These are phyloP conservation scores for Sphagnum fallax DNA, from an alignment of 228 moss, liverwort and hornwort genomes.

Conservation along the genomic window DNA sequence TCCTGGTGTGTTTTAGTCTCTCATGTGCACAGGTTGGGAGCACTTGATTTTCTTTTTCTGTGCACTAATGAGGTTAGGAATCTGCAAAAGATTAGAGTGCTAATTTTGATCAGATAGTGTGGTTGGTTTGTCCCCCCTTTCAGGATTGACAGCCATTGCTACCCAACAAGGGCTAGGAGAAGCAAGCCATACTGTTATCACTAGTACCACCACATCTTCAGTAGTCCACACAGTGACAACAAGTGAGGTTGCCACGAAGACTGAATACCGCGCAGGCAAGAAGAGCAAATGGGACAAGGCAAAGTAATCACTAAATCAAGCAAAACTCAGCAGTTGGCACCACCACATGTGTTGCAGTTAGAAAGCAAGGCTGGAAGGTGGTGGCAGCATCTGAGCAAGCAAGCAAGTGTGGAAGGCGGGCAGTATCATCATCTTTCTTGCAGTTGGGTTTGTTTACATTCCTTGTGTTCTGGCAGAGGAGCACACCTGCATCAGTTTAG, in stretches of 20 bases:
- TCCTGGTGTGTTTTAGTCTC: too few relatives aligned
- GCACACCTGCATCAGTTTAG: too few relatives aligned
- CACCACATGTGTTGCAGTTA: not conserved
- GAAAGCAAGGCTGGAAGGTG: not conserved
- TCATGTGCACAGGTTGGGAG: too few relatives aligned
- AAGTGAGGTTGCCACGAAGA: not conserved
- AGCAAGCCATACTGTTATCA: conserved; percentile 1
- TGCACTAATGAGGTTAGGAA: not conserved
- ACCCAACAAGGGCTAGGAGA: conserved; percentile 2
- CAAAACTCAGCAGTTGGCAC: not conserved
- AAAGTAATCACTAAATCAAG: not conserved
- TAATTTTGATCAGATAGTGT: not conserved
- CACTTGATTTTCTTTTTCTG: not conserved
- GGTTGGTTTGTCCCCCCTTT: not conserved
- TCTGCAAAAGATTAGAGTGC: not conserved
- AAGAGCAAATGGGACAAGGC: not conserved
- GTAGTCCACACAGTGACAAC: not conserved
- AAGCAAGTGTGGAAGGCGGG: too few relatives aligned
- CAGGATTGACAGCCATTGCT: conserved; percentile 4
- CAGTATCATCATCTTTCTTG: too few relatives aligned
- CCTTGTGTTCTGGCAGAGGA: too few relatives aligned
- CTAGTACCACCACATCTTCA: conserved; percentile 3
- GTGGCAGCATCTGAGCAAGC: too few relatives aligned
- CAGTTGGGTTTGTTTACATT: too few relatives aligned
- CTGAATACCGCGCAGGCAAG: not conserved